Percentiles rank a stretch among this genome's conserved stretches.
These are phyloP conservation scores for Hydnomerulius pinastri DNA, from an alignment of 768 basidiomycete species.

Conservation along the genomic window DNA sequence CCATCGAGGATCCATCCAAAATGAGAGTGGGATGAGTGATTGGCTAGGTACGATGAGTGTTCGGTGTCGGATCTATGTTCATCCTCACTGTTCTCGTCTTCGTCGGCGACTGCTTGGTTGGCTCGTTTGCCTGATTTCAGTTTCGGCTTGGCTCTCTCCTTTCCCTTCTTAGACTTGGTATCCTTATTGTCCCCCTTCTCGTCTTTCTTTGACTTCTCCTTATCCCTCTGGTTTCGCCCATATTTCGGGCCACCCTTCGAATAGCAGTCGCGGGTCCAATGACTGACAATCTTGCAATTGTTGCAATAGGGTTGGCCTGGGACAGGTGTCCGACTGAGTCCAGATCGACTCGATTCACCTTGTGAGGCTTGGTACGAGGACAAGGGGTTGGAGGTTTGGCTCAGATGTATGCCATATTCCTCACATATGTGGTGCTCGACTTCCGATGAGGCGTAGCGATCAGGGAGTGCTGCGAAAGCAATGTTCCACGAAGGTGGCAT, in stretches of 20 bases:
- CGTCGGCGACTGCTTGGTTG: not conserved
- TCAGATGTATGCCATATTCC: not conserved
- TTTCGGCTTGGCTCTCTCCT: not conserved
- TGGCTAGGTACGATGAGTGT: not conserved
- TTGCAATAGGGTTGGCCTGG: slow-evolving; percentile 3
- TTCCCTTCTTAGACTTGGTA: not conserved
- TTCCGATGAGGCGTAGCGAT: slow-evolving; percentile 12
- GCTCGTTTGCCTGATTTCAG: not conserved
- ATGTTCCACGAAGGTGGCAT: slow-evolving; percentile 17
- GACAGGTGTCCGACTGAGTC: not conserved
- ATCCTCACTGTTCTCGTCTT: not conserved
- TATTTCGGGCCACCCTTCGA: not conserved
- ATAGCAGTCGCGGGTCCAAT: slow-evolving; percentile 3
- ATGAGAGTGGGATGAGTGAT: not conserved
- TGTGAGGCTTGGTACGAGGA: not conserved
- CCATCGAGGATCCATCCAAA: slow-evolving; percentile 12
- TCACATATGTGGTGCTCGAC: slow-evolving; percentile 4
- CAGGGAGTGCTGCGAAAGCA: slow-evolving; percentile 9
- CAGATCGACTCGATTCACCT: not conserved
- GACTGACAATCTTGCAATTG: slow-evolving; percentile 2
- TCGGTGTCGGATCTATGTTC: not conserved
- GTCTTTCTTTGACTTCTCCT: not conserved
- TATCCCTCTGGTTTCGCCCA: not conserved
- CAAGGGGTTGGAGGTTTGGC: not conserved
- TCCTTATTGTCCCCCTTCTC: not conserved